Evolutionary conservation across 352 stramenopile genomes (phyloP).

Genomic region (Pythium scleroteichum): DNA sequence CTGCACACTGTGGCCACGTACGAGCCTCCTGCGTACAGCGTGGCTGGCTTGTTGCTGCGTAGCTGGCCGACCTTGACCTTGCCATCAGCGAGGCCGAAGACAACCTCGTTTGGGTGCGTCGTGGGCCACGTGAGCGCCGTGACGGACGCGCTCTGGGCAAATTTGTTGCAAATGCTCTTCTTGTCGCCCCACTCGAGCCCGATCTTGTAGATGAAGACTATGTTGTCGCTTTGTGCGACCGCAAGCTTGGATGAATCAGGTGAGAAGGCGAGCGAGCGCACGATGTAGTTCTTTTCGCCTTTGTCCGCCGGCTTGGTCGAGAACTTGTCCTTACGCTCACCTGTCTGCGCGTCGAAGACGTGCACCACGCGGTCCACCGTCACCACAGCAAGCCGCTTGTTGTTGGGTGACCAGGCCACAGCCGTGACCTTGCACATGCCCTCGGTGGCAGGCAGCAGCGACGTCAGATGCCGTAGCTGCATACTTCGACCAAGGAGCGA

Average conservation of each 20-base stretch:
- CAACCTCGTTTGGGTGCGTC: constrained; percentile 90
- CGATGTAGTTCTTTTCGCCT: constrained; percentile 94
- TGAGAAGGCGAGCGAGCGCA: constrained; percentile 91
- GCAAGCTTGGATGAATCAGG: constrained; percentile 93
- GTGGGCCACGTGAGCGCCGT: constrained; percentile 91
- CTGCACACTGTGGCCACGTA: constrained; percentile 87
- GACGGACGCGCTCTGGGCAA: constrained; percentile 79
- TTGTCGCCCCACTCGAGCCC: constrained; percentile 93
- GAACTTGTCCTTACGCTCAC: constrained; percentile 94
- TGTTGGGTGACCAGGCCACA: constrained; percentile 93
- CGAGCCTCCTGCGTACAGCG: constrained; percentile 84
- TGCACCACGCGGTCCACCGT: constrained; percentile 93
- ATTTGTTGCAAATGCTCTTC: constrained; percentile 97
- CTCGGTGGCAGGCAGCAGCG: constrained; percentile 87
- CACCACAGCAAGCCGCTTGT: constrained; percentile 90
- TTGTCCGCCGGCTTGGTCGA: constrained; percentile 95
- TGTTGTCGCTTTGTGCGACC: constrained; percentile 96
- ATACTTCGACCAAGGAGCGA: constrained; percentile 39
- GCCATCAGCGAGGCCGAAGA: constrained; percentile 94
- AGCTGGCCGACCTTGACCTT: constrained; percentile 94
- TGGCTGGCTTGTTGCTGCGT: constrained; percentile 91
- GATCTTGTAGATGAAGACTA: constrained; percentile 97
- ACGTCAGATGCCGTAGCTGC: constrained; percentile 92
- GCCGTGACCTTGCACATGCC: constrained; percentile 93
- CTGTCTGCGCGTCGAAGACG: constrained; percentile 92